A percentile compares a stretch with the other conserved stretches of the same genome.
Conservation (phyloP, 140 eudicot genomes). For the Erigeron philadelphicus region DNA sequence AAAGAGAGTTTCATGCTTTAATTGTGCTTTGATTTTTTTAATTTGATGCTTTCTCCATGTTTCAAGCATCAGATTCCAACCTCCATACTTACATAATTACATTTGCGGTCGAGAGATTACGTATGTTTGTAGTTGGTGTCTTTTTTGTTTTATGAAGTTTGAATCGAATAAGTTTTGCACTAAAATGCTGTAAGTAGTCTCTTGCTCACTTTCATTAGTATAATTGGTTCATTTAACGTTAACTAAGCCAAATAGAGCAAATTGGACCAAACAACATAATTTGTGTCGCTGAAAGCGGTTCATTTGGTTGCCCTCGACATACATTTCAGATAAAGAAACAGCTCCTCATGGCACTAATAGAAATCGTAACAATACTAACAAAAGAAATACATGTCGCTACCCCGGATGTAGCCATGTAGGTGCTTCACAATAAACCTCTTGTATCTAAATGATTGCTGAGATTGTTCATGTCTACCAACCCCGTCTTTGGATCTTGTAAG, state of each 20-base stretch:
- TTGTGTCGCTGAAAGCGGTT: not conserved
- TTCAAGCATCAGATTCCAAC: constrained; percentile 22
- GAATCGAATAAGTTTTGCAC: not conserved
- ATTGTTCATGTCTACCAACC: not conserved
- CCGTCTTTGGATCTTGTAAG: not conserved
- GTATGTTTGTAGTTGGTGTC: not conserved
- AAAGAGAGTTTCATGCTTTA: constrained; percentile 13
- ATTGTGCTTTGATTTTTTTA: constrained; percentile 1
- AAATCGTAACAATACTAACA: not conserved
- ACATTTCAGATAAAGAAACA: constrained; percentile 6
- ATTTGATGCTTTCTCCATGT: constrained; percentile 21
- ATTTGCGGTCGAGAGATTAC: not conserved
- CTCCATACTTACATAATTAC: not conserved
- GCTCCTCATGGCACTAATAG: not conserved
- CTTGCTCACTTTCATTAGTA: too few relatives aligned
- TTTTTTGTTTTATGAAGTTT: not conserved
- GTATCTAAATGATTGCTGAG: constrained; percentile 2
- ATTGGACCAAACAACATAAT: too few relatives aligned
- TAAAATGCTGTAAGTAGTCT: too few relatives aligned
- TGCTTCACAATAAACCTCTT: not conserved
- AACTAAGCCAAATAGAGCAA: too few relatives aligned
- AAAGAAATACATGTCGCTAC: not conserved
- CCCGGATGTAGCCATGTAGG: constrained; percentile 1
- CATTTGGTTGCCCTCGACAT: not conserved
- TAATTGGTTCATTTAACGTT: too few relatives aligned